Evolutionary conservation across 805 yeast species (phyloP).

Genomic region (Ogataea paradorogensis): DNA sequence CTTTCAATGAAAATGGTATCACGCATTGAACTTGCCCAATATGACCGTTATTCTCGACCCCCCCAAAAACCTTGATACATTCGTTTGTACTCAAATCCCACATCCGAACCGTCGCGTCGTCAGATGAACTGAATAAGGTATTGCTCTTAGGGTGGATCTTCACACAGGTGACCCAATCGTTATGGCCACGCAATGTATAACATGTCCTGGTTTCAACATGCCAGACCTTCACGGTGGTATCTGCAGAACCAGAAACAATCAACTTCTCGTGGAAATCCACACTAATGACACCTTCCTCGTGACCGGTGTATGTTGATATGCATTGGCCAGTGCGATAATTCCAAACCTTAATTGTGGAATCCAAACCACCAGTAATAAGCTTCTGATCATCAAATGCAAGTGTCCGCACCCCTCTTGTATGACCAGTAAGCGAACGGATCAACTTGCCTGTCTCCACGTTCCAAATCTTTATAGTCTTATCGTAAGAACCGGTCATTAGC

Average conservation of each 20-base stretch:
- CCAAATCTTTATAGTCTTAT: constrained; percentile 91
- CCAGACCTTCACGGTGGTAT: constrained; percentile 91
- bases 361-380: constrained; percentile 88
- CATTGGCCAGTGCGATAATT: constrained; percentile 93
- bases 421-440: constrained; percentile 80
- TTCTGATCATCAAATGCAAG: constrained; percentile 85
- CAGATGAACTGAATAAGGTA: constrained; percentile 83
- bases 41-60: constrained; percentile 73
- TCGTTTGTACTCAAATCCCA: constrained; percentile 86
- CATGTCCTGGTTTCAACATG: constrained; percentile 92
- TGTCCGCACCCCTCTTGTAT: constrained; percentile 80
- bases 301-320: constrained; percentile 90
- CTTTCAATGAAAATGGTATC: constrained; percentile 76
- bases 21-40: constrained; percentile 93
- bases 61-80: constrained; percentile 78
- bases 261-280: constrained; percentile 78
- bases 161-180: constrained; percentile 89
- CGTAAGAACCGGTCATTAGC: constrained; percentile 89
- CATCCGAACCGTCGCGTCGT: constrained; percentile 89
- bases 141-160: constrained; percentile 77
- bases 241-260: constrained; percentile 93
- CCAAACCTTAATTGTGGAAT: constrained; percentile 92
- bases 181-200: constrained; percentile 88
- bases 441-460: constrained; percentile 76
- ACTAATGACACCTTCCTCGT: constrained; percentile 77